Percentiles rank a stretch among this genome's conserved stretches.
Conservation (phyloP, 2,329 filamentous ascomycete genomes). For the Fusarium haematococcum region DNA sequence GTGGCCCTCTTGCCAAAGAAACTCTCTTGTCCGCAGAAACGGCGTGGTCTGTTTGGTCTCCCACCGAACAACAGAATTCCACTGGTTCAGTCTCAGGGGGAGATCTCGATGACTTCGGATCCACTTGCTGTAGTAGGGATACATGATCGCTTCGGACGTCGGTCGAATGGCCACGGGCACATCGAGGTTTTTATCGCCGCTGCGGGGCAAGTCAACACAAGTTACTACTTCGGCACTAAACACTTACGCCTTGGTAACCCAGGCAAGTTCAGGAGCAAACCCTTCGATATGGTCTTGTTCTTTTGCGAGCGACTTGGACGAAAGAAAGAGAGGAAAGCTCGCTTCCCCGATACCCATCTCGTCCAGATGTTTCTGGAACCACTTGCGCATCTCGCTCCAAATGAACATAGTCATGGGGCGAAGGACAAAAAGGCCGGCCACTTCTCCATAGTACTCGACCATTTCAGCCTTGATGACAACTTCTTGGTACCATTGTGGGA, state of each 20-base stretch:
- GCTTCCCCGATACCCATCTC: constrained; percentile 92
- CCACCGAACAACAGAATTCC: constrained; percentile 94
- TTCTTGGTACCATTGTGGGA: constrained; percentile 97
- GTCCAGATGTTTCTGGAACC: constrained; percentile 83
- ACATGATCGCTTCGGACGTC: constrained; percentile 85
- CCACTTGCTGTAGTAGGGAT: constrained; percentile 96
- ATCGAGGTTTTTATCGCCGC: constrained; percentile 92
- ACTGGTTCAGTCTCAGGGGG: constrained; percentile 94
- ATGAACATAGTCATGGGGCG: constrained; percentile 77
- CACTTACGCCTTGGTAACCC: constrained; percentile 84
- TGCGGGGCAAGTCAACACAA: constrained; percentile 49
- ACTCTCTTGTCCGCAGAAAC: constrained; percentile 93
- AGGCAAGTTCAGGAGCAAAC: constrained; percentile 91
- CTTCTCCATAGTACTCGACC: constrained; percentile 94
- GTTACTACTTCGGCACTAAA: not conserved
- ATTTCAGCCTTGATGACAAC: constrained; percentile 96
- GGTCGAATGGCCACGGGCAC: constrained; percentile 78
- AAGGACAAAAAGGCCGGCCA: constrained; percentile 94
- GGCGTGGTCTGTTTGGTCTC: constrained; percentile 91
- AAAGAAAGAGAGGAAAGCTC: constrained; percentile 97
- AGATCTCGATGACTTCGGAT: constrained; percentile 96
- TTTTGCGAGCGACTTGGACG: constrained; percentile 85
- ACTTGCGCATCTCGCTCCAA: constrained; percentile 74
- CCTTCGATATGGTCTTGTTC: constrained; percentile 98
- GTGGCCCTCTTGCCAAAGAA: constrained; percentile 98